Conservation (phyloP, 2,329 filamentous ascomycete genomes). For the Pestalotiopsis sp. region DNA sequence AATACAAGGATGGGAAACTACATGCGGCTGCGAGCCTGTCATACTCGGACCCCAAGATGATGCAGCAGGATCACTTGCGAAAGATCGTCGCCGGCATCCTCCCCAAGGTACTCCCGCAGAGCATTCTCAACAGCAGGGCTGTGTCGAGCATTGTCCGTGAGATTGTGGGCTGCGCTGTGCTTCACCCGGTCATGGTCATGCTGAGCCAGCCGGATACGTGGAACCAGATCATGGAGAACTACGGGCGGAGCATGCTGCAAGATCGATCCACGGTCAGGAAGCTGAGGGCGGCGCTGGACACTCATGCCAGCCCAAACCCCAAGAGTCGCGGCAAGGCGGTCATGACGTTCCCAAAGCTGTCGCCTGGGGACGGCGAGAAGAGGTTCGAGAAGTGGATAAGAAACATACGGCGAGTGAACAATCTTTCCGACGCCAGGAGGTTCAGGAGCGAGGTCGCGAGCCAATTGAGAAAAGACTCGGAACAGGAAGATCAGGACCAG, state of each 20-base stretch:
- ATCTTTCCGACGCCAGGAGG: constrained; percentile 87
- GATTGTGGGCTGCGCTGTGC: constrained; percentile 88
- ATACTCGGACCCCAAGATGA: constrained; percentile 80
- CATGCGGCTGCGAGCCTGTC: constrained; percentile 84
- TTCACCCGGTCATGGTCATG: constrained; percentile 78
- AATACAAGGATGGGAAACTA: constrained; percentile 85
- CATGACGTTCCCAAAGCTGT: constrained; percentile 73
- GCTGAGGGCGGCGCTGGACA: constrained; percentile 86
- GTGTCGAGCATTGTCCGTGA: constrained; percentile 84
- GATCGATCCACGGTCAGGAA: constrained; percentile 94
- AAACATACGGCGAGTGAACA: constrained; percentile 84
- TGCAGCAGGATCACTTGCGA: constrained; percentile 88
- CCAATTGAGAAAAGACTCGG: constrained; percentile 83
- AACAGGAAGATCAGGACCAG: constrained; percentile 77
- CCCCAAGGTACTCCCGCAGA: constrained; percentile 73
- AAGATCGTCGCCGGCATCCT: constrained; percentile 73
- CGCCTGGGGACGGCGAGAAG: constrained; percentile 81
- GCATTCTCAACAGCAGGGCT: constrained; percentile 75
- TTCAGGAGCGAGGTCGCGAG: constrained; percentile 92
- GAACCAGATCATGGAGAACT: constrained; percentile 95
- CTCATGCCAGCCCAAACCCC: constrained; percentile 85
- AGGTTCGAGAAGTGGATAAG: constrained; percentile 95
- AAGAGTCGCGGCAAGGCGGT: constrained; percentile 62
- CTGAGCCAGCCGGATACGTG: constrained; percentile 93
- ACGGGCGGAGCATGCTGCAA: constrained; percentile 83